These are phyloP conservation scores for Penicillium mononematosum DNA, from an alignment of 495 filamentous ascomycete species.

Conservation along the genomic window DNA sequence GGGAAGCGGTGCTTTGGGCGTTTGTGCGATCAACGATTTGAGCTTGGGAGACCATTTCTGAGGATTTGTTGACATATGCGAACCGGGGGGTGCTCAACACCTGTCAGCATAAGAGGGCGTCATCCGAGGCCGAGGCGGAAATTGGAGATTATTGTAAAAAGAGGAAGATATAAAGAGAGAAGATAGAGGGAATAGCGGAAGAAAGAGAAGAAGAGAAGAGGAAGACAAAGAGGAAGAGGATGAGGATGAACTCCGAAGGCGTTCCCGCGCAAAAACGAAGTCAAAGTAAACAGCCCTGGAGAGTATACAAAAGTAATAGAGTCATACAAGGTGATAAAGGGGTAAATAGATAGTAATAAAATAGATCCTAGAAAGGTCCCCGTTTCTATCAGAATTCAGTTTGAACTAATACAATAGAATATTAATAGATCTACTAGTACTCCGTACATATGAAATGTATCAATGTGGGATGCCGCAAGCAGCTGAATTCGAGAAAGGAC, in stretches of 20 bases:
- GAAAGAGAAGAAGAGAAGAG: not conserved
- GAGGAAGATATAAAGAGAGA: not conserved
- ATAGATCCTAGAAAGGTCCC: not conserved
- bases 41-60: conserved; percentile 70
- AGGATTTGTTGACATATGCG: conserved; percentile 3
- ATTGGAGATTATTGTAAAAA: not conserved
- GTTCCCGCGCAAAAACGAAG: conserved; percentile 2
- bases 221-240: not conserved
- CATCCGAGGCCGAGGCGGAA: conserved; percentile 16
- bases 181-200: not conserved
- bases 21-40: conserved; percentile 57
- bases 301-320: not conserved
- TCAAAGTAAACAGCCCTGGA: not conserved
- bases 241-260: not conserved
- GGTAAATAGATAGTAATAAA: not conserved
- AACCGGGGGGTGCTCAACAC: conserved; percentile 24
- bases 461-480: conserved; percentile 15
- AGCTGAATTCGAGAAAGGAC: conserved; percentile 15
- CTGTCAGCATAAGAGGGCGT: conserved; percentile 17
- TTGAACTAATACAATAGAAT: not conserved
- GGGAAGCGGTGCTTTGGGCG: conserved; percentile 55
- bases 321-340: conserved; percentile 2
- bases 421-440: not conserved
- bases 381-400: conserved; percentile 11
- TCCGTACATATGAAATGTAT: not conserved